Evolutionary conservation across 352 stramenopile species (phyloP).

Genomic region (Globisporangium iwayamae): DNA sequence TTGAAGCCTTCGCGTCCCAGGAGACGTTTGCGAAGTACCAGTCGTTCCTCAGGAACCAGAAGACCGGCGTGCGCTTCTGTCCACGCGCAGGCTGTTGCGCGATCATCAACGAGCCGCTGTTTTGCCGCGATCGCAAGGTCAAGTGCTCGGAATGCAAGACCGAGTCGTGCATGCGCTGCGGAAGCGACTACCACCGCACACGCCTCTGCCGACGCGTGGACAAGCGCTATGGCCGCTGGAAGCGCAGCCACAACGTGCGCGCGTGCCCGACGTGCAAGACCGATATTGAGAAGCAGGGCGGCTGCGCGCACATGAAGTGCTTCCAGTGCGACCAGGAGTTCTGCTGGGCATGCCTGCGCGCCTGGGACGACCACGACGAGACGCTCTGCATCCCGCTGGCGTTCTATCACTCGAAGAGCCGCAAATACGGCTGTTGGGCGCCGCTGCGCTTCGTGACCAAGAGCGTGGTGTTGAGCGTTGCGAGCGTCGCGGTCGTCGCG

Average conservation of each 20-base stretch:
- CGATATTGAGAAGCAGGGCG: slow-evolving; percentile 83
- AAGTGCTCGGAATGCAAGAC: slow-evolving; percentile 40
- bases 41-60: slow-evolving; percentile 61
- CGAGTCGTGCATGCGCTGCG: slow-evolving; percentile 73
- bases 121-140: slow-evolving; percentile 38
- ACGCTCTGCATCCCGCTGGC: slow-evolving; percentile 64
- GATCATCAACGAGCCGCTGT: slow-evolving; percentile 50
- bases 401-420: slow-evolving; percentile 68
- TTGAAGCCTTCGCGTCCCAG: slow-evolving; percentile 47
- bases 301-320: slow-evolving; percentile 84
- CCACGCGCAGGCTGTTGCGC: slow-evolving; percentile 59
- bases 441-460: slow-evolving; percentile 75
- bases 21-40: slow-evolving; percentile 62
- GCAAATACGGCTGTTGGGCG: slow-evolving; percentile 53
- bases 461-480: slow-evolving; percentile 49
- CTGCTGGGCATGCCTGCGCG: slow-evolving; percentile 73
- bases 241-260: slow-evolving; percentile 66
- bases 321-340: slow-evolving; percentile 84
- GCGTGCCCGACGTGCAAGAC: slow-evolving; percentile 62
- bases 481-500: slow-evolving; percentile 43
- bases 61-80: slow-evolving; percentile 67
- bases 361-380: slow-evolving; percentile 71
- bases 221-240: slow-evolving; percentile 63
- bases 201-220: slow-evolving; percentile 56
- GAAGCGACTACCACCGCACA: slow-evolving; percentile 51